phyloP scores from a whole-genome alignment of 2,329 filamentous ascomycete species.

The Paecilomyces niveus region DNA sequence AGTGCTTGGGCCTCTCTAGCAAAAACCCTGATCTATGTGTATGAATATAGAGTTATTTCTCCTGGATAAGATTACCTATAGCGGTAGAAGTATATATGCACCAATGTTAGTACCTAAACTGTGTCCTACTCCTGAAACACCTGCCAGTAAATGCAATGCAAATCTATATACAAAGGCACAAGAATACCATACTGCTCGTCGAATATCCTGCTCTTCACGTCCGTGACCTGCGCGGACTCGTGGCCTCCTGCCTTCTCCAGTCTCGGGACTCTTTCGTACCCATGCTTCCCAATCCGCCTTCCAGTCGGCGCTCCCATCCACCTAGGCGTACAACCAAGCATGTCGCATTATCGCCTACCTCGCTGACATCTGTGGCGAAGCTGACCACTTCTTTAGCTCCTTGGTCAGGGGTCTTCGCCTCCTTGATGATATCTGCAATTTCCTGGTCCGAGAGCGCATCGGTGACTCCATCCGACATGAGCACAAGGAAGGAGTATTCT shows the following conservation, averaged over 20 bases:
- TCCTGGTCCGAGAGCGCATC: slow-evolving; percentile 86
- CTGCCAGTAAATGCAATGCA: background rate
- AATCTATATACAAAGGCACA: slow-evolving; percentile 8
- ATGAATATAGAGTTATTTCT: too few species aligned
- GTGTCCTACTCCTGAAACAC: background rate
- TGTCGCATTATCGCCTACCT: slow-evolving; percentile 57
- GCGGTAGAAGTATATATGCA: background rate
- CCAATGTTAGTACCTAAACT: background rate
- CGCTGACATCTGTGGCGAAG: slow-evolving; percentile 80
- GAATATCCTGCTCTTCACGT: slow-evolving; percentile 19
- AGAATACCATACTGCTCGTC: slow-evolving; percentile 2
- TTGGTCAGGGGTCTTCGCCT: slow-evolving; percentile 83
- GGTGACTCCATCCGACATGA: slow-evolving; percentile 83
- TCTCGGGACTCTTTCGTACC: slow-evolving; percentile 90
- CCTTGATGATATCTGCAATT: slow-evolving; percentile 92
- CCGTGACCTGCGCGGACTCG: slow-evolving; percentile 69
- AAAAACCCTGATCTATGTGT: too few species aligned
- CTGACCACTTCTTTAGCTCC: slow-evolving; percentile 71
- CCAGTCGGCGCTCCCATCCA: slow-evolving; percentile 57
- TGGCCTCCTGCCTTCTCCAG: slow-evolving; percentile 70
- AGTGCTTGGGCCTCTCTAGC: too few species aligned
- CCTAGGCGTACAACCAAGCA: slow-evolving; percentile 57
- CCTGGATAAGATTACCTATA: background rate
- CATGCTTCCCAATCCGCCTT: slow-evolving; percentile 81
- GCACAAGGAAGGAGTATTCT: slow-evolving; percentile 81